Evolutionary conservation across 139 green algal genomes (phyloP).

Genomic region (Protoeuglena noctilucae): DNA sequence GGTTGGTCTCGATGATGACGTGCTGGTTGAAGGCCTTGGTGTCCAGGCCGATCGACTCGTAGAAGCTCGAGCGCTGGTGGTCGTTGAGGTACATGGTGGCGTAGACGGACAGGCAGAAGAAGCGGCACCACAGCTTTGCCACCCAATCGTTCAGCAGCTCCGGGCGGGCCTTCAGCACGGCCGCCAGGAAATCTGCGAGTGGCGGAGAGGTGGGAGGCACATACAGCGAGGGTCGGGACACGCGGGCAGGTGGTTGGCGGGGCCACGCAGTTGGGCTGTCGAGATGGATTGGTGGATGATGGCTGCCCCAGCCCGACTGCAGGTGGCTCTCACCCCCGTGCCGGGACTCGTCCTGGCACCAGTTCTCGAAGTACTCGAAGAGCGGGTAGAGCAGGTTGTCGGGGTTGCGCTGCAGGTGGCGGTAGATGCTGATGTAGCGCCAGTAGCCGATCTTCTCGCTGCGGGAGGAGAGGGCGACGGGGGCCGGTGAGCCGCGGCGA

Average conservation of each 20-base stretch:
- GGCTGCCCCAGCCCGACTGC: too few species aligned
- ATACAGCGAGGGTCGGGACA: too few species aligned
- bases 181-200: slow-evolving; percentile 89
- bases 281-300: too few species aligned
- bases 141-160: slow-evolving; percentile 62
- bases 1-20: slow-evolving; percentile 98
- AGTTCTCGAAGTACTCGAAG: slow-evolving; percentile 99
- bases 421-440: slow-evolving; percentile 91
- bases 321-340: too few species aligned
- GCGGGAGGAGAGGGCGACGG: too few species aligned
- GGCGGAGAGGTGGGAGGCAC: too few species aligned
- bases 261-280: too few species aligned
- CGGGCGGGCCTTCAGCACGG: slow-evolving; percentile 72
- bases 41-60: slow-evolving; percentile 82
- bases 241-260: too few species aligned
- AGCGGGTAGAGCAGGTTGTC: slow-evolving; percentile 97
- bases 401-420: slow-evolving; percentile 83
- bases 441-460: slow-evolving; percentile 92
- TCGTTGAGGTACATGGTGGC: slow-evolving; percentile 99
- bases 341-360: slow-evolving; percentile 72
- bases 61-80: slow-evolving; percentile 79
- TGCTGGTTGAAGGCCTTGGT: slow-evolving; percentile 95
- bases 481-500: too few species aligned
- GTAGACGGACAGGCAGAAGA: slow-evolving; percentile 99
- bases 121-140: slow-evolving; percentile 80